These are phyloP conservation scores for Phytophthora colocasiae DNA, from an alignment of 352 stramenopile species.

Conservation along the genomic window DNA sequence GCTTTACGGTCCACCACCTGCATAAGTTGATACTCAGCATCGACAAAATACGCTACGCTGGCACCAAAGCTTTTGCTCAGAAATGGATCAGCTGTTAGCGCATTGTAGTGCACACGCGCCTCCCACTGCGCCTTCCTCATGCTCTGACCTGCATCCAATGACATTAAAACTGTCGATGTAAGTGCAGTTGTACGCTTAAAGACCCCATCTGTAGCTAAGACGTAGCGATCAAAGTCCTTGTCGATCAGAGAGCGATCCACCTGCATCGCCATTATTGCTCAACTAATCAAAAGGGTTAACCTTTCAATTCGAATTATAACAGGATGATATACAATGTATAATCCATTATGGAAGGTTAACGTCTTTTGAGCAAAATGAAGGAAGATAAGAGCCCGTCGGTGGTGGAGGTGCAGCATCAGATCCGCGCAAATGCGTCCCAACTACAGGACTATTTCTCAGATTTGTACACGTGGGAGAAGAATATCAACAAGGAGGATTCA, in stretches of 20 bases:
- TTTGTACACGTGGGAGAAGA: constrained; percentile 83
- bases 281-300: neutral
- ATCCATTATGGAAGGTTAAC: constrained; percentile 3
- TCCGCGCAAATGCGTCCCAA: constrained; percentile 78
- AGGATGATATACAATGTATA: neutral
- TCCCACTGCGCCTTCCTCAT: constrained; percentile 82
- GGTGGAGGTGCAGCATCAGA: constrained; percentile 83
- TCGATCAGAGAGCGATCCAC: constrained; percentile 72
- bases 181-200: constrained; percentile 41
- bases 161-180: constrained; percentile 39
- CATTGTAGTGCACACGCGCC: constrained; percentile 72
- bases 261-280: constrained; percentile 42
- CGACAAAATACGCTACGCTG: constrained; percentile 71
- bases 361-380: constrained; percentile 34
- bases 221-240: constrained; percentile 83
- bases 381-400: constrained; percentile 35
- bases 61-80: constrained; percentile 38
- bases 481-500: constrained; percentile 62
- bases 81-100: constrained; percentile 66
- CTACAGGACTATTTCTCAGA: constrained; percentile 83
- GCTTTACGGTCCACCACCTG: constrained; percentile 52
- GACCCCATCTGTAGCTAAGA: constrained; percentile 50
- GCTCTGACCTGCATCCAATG: constrained; percentile 53
- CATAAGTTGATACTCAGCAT: constrained; percentile 67
- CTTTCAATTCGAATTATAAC: neutral